Conservation (phyloP, 2,329 filamentous ascomycete genomes). For the Incumbomyces delicatus region DNA sequence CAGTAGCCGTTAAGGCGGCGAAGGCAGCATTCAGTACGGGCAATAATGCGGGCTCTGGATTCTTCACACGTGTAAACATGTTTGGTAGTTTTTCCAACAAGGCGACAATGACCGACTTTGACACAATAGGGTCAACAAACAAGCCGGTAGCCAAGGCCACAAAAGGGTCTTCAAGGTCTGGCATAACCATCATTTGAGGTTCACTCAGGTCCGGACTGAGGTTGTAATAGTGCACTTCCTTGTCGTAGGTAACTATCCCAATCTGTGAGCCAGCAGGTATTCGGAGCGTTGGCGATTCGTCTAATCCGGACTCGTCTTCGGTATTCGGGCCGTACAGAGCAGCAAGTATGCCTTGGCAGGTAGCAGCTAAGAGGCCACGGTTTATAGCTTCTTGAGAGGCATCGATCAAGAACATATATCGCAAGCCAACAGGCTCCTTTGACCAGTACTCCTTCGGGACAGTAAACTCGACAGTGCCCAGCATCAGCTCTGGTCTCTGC, state of each 20-base stretch:
- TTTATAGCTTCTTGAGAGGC: constrained; percentile 86
- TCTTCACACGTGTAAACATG: constrained; percentile 80
- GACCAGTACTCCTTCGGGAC: constrained; percentile 99
- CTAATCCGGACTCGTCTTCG: constrained; percentile 43
- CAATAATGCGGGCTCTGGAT: constrained; percentile 79
- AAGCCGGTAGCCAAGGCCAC: constrained; percentile 82
- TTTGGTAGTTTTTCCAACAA: constrained; percentile 73
- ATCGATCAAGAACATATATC: constrained; percentile 86
- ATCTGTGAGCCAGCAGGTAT: constrained; percentile 76
- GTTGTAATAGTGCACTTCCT: constrained; percentile 97
- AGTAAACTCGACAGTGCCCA: constrained; percentile 89
- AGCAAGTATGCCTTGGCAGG: constrained; percentile 77
- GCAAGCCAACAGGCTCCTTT: constrained; percentile 77
- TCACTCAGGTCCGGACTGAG: constrained; percentile 70
- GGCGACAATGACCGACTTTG: constrained; percentile 74
- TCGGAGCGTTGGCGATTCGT: constrained; percentile 39
- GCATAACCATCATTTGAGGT: constrained; percentile 98
- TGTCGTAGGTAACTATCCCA: constrained; percentile 92
- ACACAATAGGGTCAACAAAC: constrained; percentile 90
- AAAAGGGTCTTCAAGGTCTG: constrained; percentile 93
- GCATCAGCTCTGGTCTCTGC: constrained; percentile 77
- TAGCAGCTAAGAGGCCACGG: constrained; percentile 79
- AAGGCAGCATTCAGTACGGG: constrained; percentile 75
- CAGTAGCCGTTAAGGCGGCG: constrained; percentile 73
- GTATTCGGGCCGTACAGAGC: constrained; percentile 60